Percentiles rank a stretch among this genome's conserved stretches.
These are phyloP conservation scores for Hericium erinaceus DNA, from an alignment of 768 basidiomycete genomes.

Conservation along the genomic window DNA sequence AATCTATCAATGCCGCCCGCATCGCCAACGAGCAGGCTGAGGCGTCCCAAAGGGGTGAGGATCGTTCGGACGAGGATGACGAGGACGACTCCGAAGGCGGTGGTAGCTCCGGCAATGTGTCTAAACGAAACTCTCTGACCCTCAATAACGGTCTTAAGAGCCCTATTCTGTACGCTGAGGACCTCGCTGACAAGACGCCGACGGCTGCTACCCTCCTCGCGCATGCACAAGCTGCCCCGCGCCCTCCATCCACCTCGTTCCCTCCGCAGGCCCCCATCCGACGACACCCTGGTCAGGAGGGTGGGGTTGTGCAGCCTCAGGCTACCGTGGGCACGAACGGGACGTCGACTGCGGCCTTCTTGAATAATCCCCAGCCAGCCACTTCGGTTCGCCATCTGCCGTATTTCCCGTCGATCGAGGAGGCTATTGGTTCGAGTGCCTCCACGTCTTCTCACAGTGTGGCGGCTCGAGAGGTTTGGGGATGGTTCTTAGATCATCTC, in stretches of 20 bases:
- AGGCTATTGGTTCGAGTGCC: conserved; percentile 67
- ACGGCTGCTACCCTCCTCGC: conserved; percentile 71
- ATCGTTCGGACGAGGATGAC: conserved; percentile 74
- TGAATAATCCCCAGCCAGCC: conserved; percentile 34
- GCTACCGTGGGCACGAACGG: conserved; percentile 32
- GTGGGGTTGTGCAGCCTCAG: conserved; percentile 35
- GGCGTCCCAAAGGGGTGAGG: conserved; percentile 48
- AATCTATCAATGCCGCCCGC: conserved; percentile 66
- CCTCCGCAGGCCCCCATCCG: conserved; percentile 71
- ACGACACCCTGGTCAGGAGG: conserved; percentile 48
- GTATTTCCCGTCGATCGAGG: conserved; percentile 80
- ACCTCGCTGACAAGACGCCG: conserved; percentile 78
- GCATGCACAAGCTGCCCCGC: conserved; percentile 62
- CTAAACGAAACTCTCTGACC: conserved; percentile 67
- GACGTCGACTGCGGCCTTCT: conserved; percentile 33
- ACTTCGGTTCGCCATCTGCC: conserved; percentile 68
- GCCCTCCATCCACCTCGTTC: conserved; percentile 43
- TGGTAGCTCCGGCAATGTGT: conserved; percentile 44
- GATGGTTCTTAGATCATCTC: conserved; percentile 86
- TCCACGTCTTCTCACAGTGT: conserved; percentile 63
- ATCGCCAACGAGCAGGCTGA: conserved; percentile 65
- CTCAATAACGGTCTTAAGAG: conserved; percentile 57
- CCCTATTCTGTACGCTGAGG: conserved; percentile 43
- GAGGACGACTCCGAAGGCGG: conserved; percentile 79
- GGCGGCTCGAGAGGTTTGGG: conserved; percentile 82